Percentiles rank a stretch among this genome's conserved stretches.
Evolutionary conservation across 2,329 filamentous ascomycete species (phyloP).

Genomic region (Neonectria faginata): DNA sequence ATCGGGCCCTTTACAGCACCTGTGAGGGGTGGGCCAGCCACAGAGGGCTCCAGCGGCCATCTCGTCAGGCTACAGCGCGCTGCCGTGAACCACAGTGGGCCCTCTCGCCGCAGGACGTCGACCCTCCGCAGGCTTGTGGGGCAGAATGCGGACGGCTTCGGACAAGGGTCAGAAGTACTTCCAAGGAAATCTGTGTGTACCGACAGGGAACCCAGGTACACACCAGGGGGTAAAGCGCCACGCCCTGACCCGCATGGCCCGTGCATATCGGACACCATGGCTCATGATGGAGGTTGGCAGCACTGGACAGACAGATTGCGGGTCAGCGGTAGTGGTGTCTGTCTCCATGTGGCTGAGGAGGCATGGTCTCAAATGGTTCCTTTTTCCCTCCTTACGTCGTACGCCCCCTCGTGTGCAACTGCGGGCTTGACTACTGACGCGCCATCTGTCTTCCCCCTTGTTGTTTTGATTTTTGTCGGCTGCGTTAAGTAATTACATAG

Average conservation of each 20-base stretch:
- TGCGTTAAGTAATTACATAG: background rate
- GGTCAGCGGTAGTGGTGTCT: conserved; percentile 31
- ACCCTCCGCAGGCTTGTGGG: conserved; percentile 14
- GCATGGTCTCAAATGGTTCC: conserved; percentile 8
- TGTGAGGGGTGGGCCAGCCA: conserved; percentile 10
- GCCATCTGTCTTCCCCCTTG: conserved; percentile 10
- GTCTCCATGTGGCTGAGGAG: conserved; percentile 29
- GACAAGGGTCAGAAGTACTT: conserved; percentile 26
- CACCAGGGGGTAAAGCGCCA: conserved; percentile 15
- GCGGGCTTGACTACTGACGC: conserved; percentile 6
- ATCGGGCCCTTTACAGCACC: conserved; percentile 29
- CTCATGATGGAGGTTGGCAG: conserved; percentile 24
- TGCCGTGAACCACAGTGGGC: background rate
- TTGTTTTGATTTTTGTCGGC: conserved; percentile 23
- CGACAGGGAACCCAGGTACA: conserved; percentile 10
- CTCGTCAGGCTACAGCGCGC: background rate
- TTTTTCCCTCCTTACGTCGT: background rate
- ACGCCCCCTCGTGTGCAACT: conserved; percentile 18
- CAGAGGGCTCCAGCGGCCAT: conserved; percentile 5
- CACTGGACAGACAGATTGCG: conserved; percentile 24
- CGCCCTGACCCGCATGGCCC: conserved; percentile 30
- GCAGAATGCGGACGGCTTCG: conserved; percentile 19
- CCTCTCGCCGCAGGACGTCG: background rate
- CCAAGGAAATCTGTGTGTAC: conserved; percentile 9
- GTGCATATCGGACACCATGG: conserved; percentile 31